phyloP scores from a whole-genome alignment of 768 basidiomycete genomes.

The Psilocybe azurescens region DNA sequence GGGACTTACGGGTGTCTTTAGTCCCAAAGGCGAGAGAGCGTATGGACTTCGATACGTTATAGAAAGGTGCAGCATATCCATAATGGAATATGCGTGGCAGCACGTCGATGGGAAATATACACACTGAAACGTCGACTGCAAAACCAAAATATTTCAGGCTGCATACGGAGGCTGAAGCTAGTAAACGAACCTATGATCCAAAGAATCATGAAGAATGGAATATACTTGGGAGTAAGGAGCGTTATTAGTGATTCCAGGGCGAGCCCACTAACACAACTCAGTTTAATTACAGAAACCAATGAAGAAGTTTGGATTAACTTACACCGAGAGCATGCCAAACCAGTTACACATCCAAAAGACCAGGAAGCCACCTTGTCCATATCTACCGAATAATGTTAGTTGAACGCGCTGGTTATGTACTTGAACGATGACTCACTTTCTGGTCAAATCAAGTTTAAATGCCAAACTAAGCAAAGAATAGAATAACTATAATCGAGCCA shows the following conservation, averaged over 20 bases:
- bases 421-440: conserved; percentile 40
- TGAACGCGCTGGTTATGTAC: background rate
- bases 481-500: conserved; percentile 46
- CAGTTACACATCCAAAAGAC: conserved; percentile 80
- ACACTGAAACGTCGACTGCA: conserved; percentile 66
- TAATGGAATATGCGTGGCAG: conserved; percentile 66
- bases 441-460: conserved; percentile 61
- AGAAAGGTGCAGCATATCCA: conserved; percentile 75
- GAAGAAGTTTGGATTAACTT: conserved; percentile 23
- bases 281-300: no score
- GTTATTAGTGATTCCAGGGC: conserved; percentile 68
- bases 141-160: background rate
- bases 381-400: conserved; percentile 33
- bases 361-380: conserved; percentile 58
- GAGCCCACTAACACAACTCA: conserved; percentile 49
- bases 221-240: conserved; percentile 57
- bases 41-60: conserved; percentile 66
- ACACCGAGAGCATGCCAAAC: conserved; percentile 66
- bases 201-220: conserved; percentile 68
- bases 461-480: conserved; percentile 66
- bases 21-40: conserved; percentile 71
- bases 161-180: background rate
- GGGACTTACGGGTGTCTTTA: conserved; percentile 56
- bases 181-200: conserved; percentile 66
- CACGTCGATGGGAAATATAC: conserved; percentile 60